Conservation (phyloP, 1,284 basidiomycete genomes). For the Microbotryum violaceum region DNA sequence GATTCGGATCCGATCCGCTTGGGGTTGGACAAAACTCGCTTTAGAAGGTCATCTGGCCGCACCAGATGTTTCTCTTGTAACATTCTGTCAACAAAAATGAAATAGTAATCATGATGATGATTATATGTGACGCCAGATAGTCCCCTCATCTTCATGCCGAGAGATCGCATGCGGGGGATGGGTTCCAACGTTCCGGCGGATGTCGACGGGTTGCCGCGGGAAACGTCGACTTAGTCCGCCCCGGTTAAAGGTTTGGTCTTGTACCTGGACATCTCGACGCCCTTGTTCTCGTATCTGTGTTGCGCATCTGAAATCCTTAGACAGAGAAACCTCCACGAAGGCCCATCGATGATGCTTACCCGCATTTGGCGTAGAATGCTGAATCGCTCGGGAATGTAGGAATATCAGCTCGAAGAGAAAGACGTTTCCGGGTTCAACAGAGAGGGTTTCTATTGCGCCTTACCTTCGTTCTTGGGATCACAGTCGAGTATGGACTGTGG, state of each 20-base stretch:
- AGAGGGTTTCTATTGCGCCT: constrained; percentile 41
- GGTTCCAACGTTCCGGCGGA: no score
- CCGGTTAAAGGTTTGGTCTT: neutral
- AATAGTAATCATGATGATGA: no score
- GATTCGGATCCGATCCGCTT: no score
- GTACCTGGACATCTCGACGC: constrained; percentile 67
- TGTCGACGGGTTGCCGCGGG: no score
- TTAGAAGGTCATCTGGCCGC: no score
- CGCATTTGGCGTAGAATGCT: constrained; percentile 98
- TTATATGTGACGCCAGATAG: no score
- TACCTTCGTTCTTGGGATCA: constrained; percentile 80
- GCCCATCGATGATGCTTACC: constrained; percentile 40
- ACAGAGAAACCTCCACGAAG: neutral
- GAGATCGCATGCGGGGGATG: no score
- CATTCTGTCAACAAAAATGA: no score
- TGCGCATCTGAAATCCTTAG: neutral
- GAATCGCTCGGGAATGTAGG: constrained; percentile 14
- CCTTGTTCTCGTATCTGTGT: constrained; percentile 47
- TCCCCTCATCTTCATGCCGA: no score
- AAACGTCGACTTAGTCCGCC: no score
- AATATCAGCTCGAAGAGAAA: constrained; percentile 14
- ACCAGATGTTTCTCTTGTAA: no score
- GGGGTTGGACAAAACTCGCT: no score
- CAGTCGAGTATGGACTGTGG: constrained; percentile 87
- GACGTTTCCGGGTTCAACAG: neutral